Evolutionary conservation across 192 early-diverging fungal species (phyloP).

Genomic region (Jimgerdemannia flammicorona): DNA sequence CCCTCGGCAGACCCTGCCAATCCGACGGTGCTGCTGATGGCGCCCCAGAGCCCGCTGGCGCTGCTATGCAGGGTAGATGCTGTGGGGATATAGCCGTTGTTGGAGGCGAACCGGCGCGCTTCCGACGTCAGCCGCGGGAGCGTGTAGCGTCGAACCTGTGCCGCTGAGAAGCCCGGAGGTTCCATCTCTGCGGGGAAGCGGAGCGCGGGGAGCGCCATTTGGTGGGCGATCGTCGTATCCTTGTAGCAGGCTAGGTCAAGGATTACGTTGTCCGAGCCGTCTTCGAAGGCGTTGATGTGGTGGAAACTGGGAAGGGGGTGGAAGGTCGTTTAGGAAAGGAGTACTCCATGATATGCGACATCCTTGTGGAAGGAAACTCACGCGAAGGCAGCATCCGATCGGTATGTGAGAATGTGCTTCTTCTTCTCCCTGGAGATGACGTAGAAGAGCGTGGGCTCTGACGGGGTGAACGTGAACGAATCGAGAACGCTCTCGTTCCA

Average conservation of each 20-base stretch:
- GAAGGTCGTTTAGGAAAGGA: not conserved
- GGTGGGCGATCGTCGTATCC: slow-evolving; percentile 56
- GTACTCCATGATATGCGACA: not conserved
- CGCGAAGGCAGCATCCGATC: slow-evolving; percentile 58
- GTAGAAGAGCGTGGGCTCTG: slow-evolving; percentile 60
- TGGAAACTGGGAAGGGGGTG: slow-evolving; percentile 51
- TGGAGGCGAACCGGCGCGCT: slow-evolving; percentile 45
- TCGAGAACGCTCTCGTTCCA: slow-evolving; percentile 73
- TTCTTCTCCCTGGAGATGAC: slow-evolving; percentile 69
- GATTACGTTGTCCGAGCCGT: slow-evolving; percentile 54
- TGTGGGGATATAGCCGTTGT: slow-evolving; percentile 23
- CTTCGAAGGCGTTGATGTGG: slow-evolving; percentile 72
- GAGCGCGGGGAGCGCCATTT: slow-evolving; percentile 50
- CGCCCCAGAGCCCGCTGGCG: slow-evolving; percentile 14
- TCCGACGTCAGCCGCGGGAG: slow-evolving; percentile 49
- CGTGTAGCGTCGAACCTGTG: slow-evolving; percentile 60
- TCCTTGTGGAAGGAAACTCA: slow-evolving; percentile 21
- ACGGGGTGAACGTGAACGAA: slow-evolving; percentile 58
- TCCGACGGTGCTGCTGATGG: slow-evolving; percentile 4
- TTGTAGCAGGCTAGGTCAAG: slow-evolving; percentile 63
- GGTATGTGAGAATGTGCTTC: slow-evolving; percentile 65
- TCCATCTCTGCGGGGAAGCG: slow-evolving; percentile 37
- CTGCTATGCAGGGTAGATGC: slow-evolving; percentile 11
- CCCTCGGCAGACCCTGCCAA: not conserved
- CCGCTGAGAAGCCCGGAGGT: slow-evolving; percentile 36